Evolutionary conservation across 2,329 filamentous ascomycete species (phyloP).

Genomic region (Verticillium zaregamsianum): DNA sequence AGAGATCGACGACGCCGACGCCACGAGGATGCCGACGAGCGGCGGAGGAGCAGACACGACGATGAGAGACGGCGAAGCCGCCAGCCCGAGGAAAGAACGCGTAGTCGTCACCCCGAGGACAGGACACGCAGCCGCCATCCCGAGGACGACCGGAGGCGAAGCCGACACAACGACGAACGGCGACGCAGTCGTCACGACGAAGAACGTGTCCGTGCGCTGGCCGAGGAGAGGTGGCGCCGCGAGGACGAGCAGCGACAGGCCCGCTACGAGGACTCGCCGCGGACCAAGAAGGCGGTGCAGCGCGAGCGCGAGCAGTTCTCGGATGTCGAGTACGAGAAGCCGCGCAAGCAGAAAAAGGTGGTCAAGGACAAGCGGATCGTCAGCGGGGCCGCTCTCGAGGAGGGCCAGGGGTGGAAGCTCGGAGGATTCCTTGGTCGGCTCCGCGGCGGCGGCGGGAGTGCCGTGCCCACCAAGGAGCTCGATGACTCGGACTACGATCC

Average conservation of each 20-base stretch:
- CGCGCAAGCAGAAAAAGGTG: constrained; percentile 29
- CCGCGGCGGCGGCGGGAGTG: constrained; percentile 40
- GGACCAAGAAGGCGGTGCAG: constrained; percentile 6
- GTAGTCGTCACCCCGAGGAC: constrained; percentile 11
- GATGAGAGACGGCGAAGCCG: constrained; percentile 16
- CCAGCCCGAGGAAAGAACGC: constrained; percentile 6
- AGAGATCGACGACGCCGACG: constrained; percentile 25
- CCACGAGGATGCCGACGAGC: constrained; percentile 7
- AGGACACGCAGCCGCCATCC: constrained; percentile 1
- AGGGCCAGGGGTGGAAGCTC: constrained; percentile 44
- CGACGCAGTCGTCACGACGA: constrained; percentile 13
- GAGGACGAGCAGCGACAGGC: constrained; percentile 2
- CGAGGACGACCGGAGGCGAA: constrained; percentile 12
- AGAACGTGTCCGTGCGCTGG: constrained; percentile 3
- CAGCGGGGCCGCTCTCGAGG: constrained; percentile 66
- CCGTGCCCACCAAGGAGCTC: constrained; percentile 46
- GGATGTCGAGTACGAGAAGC: constrained; percentile 22
- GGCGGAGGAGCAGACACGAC: constrained; percentile 12
- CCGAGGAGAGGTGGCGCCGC: background rate
- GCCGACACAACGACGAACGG: constrained; percentile 12
- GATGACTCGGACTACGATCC: constrained; percentile 41
- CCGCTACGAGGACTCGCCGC: constrained; percentile 11
- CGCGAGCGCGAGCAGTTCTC: constrained; percentile 17
- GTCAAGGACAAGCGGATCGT: constrained; percentile 58
- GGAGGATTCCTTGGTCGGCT: constrained; percentile 19